Base-by-base conservation (phyloP, 148 eudicot genomes). In the Euryodendron excelsum region DNA sequence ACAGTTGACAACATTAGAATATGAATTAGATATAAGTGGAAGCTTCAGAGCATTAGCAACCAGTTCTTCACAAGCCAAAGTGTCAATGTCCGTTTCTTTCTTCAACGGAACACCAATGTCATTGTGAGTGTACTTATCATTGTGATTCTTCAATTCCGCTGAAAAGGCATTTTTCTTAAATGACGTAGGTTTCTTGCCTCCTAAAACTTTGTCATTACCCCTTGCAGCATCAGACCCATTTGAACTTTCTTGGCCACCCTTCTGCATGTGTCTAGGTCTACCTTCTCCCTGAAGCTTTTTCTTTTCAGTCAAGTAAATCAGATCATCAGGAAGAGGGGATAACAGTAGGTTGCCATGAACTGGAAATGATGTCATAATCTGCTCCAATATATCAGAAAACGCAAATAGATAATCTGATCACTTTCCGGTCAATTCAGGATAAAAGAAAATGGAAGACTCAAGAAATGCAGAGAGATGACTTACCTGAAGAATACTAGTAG, bases 311-410 rank as follows among this genome's bases (percentile, higher is more conserved):
- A 91, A 83, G 70, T 62, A 76, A 37, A 87, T 76, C 69, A 93
- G 82, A 82, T 84, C 81, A 58, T 84, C 90, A 11, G 90, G 81
- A 67, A 96, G 93, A 80, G 99, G 99, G 71, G 99, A 96, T 83
- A 93, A 80, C 34, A 96, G 79, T 47, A 75, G 74, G 69, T 82
- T 82, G 39, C 89, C 89, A 21, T 45, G 69, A 48, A 88, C 67
- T 17, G 93, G 90, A 65, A 81, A 89, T 27, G 97, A 90, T 66
- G 93, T 91, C 99, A 96, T 96, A 74, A 90, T 90, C 99, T 96
- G 94, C 88, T 59, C 80, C 77, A 84, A 63, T 56, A 37, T 31
- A 52, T 67, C 25, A 82, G 21, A 41, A 79, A 82, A 20, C 75
- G 33, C 33, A 59, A 69, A n/a, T n/a, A n/a, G 74, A 68, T 18